These are phyloP conservation scores for Pseudogymnoascus sp. DNA, from an alignment of 2,329 filamentous ascomycete species.

Conservation along the genomic window DNA sequence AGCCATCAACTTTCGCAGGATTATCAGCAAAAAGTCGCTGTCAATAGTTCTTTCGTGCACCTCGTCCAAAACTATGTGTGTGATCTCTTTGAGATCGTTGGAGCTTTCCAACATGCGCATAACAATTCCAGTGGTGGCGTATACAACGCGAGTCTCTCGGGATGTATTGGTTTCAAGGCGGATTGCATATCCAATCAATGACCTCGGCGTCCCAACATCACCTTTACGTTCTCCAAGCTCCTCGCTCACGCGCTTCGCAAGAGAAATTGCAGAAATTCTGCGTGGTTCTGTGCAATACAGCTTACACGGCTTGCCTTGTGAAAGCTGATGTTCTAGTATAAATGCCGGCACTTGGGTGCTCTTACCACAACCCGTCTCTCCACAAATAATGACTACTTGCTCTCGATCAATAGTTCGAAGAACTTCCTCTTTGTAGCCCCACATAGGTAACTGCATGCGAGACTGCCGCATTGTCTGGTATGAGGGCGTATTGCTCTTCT, in stretches of 20 bases:
- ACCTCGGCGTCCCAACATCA: slow-evolving; percentile 73
- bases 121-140: slow-evolving; percentile 87
- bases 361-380: slow-evolving; percentile 94
- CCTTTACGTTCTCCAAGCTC: slow-evolving; percentile 79
- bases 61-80: slow-evolving; percentile 92
- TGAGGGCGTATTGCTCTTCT: slow-evolving; percentile 46
- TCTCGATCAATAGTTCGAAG: slow-evolving; percentile 67
- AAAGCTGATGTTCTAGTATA: slow-evolving; percentile 79
- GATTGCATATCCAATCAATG: slow-evolving; percentile 89
- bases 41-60: slow-evolving; percentile 96
- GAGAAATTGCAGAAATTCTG: slow-evolving; percentile 89
- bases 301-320: slow-evolving; percentile 72
- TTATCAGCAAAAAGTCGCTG: slow-evolving; percentile 89
- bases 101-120: slow-evolving; percentile 93
- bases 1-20: slow-evolving; percentile 72
- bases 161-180: slow-evolving; percentile 81
- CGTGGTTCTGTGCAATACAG: slow-evolving; percentile 93
- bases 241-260: slow-evolving; percentile 87
- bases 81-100: slow-evolving; percentile 78
- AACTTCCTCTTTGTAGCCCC: slow-evolving; percentile 70
- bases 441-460: slow-evolving; percentile 81
- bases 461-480: slow-evolving; percentile 73
- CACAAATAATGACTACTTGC: slow-evolving; percentile 87
- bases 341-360: slow-evolving; percentile 96
- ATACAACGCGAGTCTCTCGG: slow-evolving; percentile 74